Evolutionary conservation across 495 filamentous ascomycete species (phyloP).

Genomic region (Xylaria intraflava): DNA sequence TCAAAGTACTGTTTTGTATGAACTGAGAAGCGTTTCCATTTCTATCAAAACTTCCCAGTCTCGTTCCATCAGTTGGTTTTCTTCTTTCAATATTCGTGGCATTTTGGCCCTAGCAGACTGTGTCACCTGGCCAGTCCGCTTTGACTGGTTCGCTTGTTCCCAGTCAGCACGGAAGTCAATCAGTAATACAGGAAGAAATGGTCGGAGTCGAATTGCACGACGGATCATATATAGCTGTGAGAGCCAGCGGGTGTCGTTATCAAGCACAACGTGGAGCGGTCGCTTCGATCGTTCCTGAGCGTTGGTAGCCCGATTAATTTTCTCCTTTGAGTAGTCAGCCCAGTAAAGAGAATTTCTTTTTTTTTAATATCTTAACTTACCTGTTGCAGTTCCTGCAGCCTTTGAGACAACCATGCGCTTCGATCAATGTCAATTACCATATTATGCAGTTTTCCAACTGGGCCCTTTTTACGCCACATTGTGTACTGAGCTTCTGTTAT

Average conservation of each 20-base stretch:
- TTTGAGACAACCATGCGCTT: not conserved
- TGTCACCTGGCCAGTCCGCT: not conserved
- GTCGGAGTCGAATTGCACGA: not conserved
- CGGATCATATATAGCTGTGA: not conserved
- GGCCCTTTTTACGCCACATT: not conserved
- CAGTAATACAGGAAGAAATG: not conserved
- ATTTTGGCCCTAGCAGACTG: not conserved
- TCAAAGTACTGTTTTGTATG: not conserved
- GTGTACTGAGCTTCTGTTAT: not conserved
- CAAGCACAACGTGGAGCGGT: not conserved
- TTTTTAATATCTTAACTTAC: too few species aligned
- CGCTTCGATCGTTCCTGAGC: not conserved
- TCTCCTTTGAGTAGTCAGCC: too few species aligned
- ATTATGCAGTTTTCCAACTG: not conserved
- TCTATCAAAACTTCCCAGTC: not conserved
- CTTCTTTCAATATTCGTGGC: not conserved
- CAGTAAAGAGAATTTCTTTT: too few species aligned
- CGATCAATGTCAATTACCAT: not conserved
- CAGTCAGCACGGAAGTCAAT: not conserved
- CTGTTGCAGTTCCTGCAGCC: not conserved
- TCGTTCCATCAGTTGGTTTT: not conserved
- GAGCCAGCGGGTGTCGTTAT: not conserved
- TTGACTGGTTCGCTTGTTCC: not conserved
- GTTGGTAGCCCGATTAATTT: not conserved
- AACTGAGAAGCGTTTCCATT: not conserved